Evolutionary conservation across 208 protist species (phyloP).

Genomic region (Trypanosoma melophagium): DNA sequence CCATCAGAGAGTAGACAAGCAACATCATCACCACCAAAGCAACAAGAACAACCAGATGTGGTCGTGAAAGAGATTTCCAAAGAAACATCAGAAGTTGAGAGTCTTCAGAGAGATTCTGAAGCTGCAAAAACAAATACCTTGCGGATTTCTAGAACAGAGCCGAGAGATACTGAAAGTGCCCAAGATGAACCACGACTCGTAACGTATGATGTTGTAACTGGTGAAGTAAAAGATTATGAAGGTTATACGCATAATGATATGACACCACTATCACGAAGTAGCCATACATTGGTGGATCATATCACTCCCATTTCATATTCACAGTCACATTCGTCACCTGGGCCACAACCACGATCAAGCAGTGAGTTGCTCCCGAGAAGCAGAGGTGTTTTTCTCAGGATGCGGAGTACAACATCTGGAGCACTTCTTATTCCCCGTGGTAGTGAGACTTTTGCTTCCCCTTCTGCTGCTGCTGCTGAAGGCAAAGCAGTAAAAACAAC

Average conservation of each 20-base stretch:
- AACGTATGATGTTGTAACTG: constrained; percentile 6
- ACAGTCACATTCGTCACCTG: neutral
- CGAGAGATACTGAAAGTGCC: neutral
- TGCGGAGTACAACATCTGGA: neutral
- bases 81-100: too few species aligned
- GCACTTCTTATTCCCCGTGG: constrained; percentile 2
- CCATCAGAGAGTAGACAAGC: too few species aligned
- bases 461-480: too few species aligned
- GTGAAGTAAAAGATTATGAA: neutral
- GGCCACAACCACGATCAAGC: too few species aligned
- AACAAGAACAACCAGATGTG: neutral
- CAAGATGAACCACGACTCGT: constrained; percentile 1
- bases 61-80: neutral
- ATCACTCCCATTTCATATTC: neutral
- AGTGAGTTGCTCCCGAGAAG: too few species aligned
- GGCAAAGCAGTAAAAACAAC: too few species aligned
- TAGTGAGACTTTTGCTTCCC: too few species aligned
- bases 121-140: neutral
- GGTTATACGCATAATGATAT: neutral
- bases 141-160: too few species aligned
- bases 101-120: neutral
- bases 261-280: constrained; percentile 1
- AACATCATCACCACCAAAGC: neutral
- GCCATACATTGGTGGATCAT: neutral
- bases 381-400: too few species aligned